phyloP scores from a whole-genome alignment of 768 basidiomycete genomes.

The Panaeolus papilionaceus region DNA sequence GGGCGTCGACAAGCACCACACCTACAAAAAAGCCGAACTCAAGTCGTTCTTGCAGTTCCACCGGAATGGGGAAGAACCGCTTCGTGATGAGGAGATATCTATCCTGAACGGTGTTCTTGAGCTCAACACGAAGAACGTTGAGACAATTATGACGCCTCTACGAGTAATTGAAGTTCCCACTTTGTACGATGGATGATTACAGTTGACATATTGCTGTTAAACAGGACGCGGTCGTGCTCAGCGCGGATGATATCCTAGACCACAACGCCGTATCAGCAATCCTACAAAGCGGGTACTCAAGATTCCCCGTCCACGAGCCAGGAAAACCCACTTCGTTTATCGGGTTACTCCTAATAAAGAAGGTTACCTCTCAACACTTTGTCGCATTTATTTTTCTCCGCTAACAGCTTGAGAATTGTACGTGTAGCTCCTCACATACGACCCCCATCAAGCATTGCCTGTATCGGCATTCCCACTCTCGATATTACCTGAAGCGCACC shows the following conservation, averaged over 20 bases:
- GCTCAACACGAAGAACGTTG: constrained; percentile 74
- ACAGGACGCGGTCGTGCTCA: constrained; percentile 84
- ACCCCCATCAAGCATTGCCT: constrained; percentile 75
- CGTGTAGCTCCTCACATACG: constrained; percentile 81
- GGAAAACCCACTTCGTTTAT: constrained; percentile 70
- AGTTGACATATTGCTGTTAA: neutral
- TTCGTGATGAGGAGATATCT: constrained; percentile 82
- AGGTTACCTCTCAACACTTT: constrained; percentile 44
- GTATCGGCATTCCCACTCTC: constrained; percentile 80
- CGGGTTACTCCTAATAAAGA: constrained; percentile 71
- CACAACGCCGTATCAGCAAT: constrained; percentile 65
- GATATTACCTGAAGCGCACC: constrained; percentile 88
- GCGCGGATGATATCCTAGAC: constrained; percentile 78
- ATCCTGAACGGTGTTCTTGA: constrained; percentile 84
- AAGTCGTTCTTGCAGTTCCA: constrained; percentile 84
- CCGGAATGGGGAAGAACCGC: constrained; percentile 75
- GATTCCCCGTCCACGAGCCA: constrained; percentile 86
- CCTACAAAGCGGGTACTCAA: constrained; percentile 81
- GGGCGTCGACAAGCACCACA: constrained; percentile 72
- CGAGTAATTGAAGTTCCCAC: constrained; percentile 48
- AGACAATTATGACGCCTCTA: constrained; percentile 84
- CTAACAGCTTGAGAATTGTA: neutral
- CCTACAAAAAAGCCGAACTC: constrained; percentile 84
- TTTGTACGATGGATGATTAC: neutral
- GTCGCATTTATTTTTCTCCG: constrained; percentile 5